phyloP scores from a whole-genome alignment of 495 filamentous ascomycete genomes.

The Hyaloscypha bicolor region DNA sequence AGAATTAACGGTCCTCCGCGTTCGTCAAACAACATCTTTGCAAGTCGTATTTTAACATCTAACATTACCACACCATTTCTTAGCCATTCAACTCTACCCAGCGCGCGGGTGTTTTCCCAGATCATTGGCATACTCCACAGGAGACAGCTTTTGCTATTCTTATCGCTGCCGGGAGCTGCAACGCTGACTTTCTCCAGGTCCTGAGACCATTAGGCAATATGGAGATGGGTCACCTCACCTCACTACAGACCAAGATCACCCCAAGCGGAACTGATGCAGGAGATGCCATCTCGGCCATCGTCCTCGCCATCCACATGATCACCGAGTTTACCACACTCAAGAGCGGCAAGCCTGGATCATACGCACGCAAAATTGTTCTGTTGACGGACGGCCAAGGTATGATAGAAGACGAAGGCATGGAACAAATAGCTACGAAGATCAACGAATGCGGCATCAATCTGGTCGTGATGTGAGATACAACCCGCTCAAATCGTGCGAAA shows the following conservation, averaged over 20 bases:
- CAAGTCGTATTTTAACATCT: not conserved
- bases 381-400: constrained; percentile 76
- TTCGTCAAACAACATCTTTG: not conserved
- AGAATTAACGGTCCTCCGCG: not conserved
- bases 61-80: no score
- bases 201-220: constrained; percentile 71
- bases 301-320: constrained; percentile 88
- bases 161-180: not conserved
- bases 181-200: constrained; percentile 38
- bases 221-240: constrained; percentile 68
- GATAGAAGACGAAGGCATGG: constrained; percentile 68
- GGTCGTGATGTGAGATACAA: constrained; percentile 67
- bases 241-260: constrained; percentile 61
- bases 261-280: constrained; percentile 72
- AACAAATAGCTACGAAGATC: constrained; percentile 69
- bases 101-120: no score
- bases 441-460: constrained; percentile 77
- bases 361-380: constrained; percentile 76
- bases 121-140: not conserved
- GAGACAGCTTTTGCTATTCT: not conserved
- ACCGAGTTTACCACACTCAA: constrained; percentile 57
- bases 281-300: constrained; percentile 84
- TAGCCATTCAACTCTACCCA: no score
- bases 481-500: not conserved
- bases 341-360: constrained; percentile 77